Percentiles rank a stretch among this genome's conserved stretches.
These are phyloP conservation scores for Suillus bovinus DNA, from an alignment of 768 basidiomycete genomes.

Conservation along the genomic window DNA sequence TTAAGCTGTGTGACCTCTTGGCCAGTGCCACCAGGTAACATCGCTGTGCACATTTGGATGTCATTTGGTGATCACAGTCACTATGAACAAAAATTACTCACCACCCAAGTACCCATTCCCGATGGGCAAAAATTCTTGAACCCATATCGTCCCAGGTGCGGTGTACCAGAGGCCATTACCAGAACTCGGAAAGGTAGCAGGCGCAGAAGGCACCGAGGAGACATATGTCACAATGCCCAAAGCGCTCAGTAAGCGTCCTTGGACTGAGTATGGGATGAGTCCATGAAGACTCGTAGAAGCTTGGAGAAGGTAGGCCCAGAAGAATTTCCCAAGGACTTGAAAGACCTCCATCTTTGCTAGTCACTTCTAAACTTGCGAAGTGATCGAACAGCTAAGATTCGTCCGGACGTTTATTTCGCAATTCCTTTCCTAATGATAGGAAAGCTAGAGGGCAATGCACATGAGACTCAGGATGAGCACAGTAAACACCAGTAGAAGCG, in stretches of 20 bases:
- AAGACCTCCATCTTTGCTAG: conserved; percentile 24
- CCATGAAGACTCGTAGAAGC: conserved; percentile 15
- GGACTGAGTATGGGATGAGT: conserved; percentile 20
- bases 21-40: conserved; percentile 59
- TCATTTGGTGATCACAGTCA: neutral
- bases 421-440: neutral
- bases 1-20: conserved; percentile 68
- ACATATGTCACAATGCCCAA: conserved; percentile 21
- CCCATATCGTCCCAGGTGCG: conserved; percentile 53
- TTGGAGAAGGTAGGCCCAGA: conserved; percentile 19
- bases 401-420: neutral
- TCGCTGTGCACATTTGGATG: conserved; percentile 42
- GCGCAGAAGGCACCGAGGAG: conserved; percentile 24
- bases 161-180: conserved; percentile 81
- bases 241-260: conserved; percentile 22
- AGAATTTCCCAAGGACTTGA: conserved; percentile 17
- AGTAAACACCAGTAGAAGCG: neutral
- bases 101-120: conserved; percentile 76
- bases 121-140: conserved; percentile 61
- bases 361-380: neutral
- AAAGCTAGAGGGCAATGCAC: neutral
- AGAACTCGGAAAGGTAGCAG: conserved; percentile 58
- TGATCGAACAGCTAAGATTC: neutral
- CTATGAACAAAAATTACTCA: conserved; percentile 23
- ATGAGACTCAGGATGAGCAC: neutral